Evolutionary conservation across 2,329 filamentous ascomycete species (phyloP).

Genomic region (Colletotrichum plurivorum): DNA sequence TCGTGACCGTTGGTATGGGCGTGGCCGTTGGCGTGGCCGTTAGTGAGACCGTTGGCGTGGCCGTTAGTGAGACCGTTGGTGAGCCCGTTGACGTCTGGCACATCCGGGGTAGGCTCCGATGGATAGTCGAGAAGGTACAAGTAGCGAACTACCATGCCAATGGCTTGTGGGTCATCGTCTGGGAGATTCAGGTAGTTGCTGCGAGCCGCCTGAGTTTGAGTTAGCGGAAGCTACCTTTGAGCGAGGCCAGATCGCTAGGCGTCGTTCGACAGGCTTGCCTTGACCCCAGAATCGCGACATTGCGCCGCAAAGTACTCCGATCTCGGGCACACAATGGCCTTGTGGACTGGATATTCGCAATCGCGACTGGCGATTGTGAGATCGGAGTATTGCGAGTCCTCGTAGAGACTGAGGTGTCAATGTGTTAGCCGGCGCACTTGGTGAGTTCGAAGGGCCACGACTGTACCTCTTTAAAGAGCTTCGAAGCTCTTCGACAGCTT

Average conservation of each 20-base stretch:
- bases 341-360: slow-evolving; percentile 22
- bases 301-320: slow-evolving; percentile 20
- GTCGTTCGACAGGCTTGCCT: background rate
- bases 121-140: slow-evolving; percentile 29
- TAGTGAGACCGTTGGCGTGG: background rate
- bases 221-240: background rate
- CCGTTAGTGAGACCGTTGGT: background rate
- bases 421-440: background rate
- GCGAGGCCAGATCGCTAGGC: too few relatives aligned
- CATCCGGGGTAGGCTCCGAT: background rate
- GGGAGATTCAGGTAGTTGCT: slow-evolving; percentile 6
- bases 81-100: background rate
- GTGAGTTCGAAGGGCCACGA: background rate
- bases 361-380: slow-evolving; percentile 21
- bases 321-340: slow-evolving; percentile 31
- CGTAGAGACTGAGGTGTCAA: slow-evolving; percentile 6
- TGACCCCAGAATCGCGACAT: slow-evolving; percentile 5
- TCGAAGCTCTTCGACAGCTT: slow-evolving; percentile 17
- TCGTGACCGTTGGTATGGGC: background rate
- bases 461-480: slow-evolving; percentile 12
- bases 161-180: slow-evolving; percentile 26
- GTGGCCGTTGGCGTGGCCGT: background rate
- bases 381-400: slow-evolving; percentile 22
- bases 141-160: slow-evolving; percentile 26
- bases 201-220: background rate